Conservation (phyloP, 345 rosid genomes). For the Combretum micranthum region DNA sequence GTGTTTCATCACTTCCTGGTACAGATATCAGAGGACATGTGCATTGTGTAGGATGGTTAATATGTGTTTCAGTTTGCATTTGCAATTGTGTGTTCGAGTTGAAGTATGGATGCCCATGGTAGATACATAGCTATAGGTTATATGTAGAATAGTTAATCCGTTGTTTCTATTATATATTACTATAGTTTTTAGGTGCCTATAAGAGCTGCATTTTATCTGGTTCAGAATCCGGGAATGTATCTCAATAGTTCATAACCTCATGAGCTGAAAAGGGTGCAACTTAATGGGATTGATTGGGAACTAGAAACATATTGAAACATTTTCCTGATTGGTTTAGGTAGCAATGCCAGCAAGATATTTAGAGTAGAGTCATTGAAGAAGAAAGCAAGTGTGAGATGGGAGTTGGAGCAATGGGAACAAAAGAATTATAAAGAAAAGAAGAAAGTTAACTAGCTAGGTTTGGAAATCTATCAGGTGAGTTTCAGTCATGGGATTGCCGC, state of each 20-base stretch:
- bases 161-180: slow-evolving; percentile 2
- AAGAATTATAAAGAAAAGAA: slow-evolving; percentile 10
- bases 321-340: not conserved
- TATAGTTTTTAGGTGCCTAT: not conserved
- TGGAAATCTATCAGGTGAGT: slow-evolving; percentile 14
- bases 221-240: no score
- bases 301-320: no score
- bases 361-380: not conserved
- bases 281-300: no score
- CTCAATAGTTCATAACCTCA: no score
- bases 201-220: no score
- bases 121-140: slow-evolving; percentile 42
- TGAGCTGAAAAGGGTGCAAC: no score
- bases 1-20: slow-evolving; percentile 34
- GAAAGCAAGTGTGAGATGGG: not conserved
- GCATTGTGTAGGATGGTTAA: slow-evolving; percentile 31
- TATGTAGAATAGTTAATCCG: slow-evolving; percentile 4
- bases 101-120: slow-evolving; percentile 65
- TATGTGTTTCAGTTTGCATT: slow-evolving; percentile 29
- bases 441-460: no score
- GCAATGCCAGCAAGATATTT: not conserved
- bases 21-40: slow-evolving; percentile 35
- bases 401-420: not conserved
- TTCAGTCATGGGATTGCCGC: slow-evolving; percentile 74
- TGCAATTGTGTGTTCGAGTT: slow-evolving; percentile 21